Evolutionary conservation across 257 asterid species (phyloP).

Genomic region (Solanum ossicruentum): DNA sequence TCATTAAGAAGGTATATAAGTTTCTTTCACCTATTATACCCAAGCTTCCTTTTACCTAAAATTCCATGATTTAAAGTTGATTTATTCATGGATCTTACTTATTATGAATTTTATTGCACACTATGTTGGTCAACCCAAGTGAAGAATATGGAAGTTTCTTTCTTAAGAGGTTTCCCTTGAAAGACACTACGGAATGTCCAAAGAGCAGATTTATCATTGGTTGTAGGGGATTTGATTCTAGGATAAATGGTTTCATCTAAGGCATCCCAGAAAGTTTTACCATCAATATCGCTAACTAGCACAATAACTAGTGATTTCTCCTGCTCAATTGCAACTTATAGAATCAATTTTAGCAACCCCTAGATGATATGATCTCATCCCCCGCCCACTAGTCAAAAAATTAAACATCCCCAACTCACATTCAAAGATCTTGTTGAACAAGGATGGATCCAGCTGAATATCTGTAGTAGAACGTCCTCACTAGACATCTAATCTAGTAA

Average conservation of each 20-base stretch:
- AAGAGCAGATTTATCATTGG: conserved; percentile 57
- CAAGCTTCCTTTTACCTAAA: no score
- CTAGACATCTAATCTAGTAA: conserved; percentile 50
- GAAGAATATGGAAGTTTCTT: conserved; percentile 69
- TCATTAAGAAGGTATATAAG: no score
- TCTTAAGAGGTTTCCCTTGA: conserved; percentile 61
- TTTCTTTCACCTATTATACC: no score
- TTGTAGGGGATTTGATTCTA: conserved; percentile 46
- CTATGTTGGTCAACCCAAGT: conserved; percentile 87
- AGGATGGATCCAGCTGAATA: conserved; percentile 41
- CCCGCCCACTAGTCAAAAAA: background rate
- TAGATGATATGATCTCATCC: no score
- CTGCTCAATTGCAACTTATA: conserved; percentile 46
- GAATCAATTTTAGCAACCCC: background rate
- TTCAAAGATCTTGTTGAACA: conserved; percentile 49
- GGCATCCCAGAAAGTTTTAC: conserved; percentile 93
- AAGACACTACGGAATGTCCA: conserved; percentile 50
- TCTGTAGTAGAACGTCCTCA: conserved; percentile 44
- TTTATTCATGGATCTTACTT: no score
- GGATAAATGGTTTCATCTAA: conserved; percentile 77
- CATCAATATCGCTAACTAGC: conserved; percentile 82
- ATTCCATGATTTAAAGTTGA: no score
- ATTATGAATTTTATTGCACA: no score
- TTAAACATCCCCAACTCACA: conserved; percentile 8
- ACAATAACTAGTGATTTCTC: conserved; percentile 74